Conservation (phyloP, 2,329 filamentous ascomycete species). For the Daldinia eschscholtzii region DNA sequence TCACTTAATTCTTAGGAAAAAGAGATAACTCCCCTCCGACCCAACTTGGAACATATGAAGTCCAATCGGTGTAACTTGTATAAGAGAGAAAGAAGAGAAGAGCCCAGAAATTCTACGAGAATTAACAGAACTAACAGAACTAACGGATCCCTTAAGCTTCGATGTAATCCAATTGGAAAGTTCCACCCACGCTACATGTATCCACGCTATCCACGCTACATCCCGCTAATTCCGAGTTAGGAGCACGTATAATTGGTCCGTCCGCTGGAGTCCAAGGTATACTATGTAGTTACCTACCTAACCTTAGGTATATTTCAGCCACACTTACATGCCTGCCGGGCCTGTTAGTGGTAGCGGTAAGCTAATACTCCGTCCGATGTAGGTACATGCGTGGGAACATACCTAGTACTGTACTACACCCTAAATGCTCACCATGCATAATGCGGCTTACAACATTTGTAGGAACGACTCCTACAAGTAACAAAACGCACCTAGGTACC, state of each 20-base stretch:
- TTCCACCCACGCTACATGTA: constrained; percentile 26
- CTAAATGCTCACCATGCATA: constrained; percentile 29
- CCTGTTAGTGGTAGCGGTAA: constrained; percentile 23
- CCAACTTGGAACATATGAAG: constrained; percentile 16
- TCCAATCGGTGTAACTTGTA: constrained; percentile 7
- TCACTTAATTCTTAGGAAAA: constrained; percentile 10
- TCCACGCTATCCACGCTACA: constrained; percentile 26
- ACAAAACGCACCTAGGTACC: background rate
- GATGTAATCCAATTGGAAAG: constrained; percentile 13
- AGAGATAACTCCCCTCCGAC: constrained; percentile 28
- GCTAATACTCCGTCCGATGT: constrained; percentile 41
- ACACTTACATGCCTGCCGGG: constrained; percentile 3
- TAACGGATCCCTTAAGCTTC: constrained; percentile 24
- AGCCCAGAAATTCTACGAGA: constrained; percentile 37
- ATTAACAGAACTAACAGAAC: constrained; percentile 23
- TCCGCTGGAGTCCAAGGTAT: constrained; percentile 10
- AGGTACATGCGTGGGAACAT: no score
- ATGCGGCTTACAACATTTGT: constrained; percentile 27
- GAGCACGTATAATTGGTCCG: constrained; percentile 34
- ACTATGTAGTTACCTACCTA: no score
- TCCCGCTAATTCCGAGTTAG: constrained; percentile 41
- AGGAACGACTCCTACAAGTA: constrained; percentile 3
- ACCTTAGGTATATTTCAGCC: constrained; percentile 18
- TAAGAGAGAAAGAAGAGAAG: constrained; percentile 28
- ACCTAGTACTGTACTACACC: constrained; percentile 30